Evolutionary conservation across 2,329 filamentous ascomycete genomes (phyloP).

Genomic region (Sphaceloma murrayae): DNA sequence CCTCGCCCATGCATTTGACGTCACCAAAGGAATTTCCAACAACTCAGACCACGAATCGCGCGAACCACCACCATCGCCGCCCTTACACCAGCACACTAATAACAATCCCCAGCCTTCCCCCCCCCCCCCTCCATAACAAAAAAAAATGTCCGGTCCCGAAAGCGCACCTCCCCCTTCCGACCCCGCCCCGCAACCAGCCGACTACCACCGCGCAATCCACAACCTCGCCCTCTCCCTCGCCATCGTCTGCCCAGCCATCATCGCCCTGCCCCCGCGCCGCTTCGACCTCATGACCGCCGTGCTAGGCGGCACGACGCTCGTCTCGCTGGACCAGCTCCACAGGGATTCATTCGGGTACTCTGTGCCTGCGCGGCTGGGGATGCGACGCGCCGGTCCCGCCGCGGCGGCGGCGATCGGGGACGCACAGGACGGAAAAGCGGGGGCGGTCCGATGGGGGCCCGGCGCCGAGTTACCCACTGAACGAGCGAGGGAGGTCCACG

Average conservation of each 20-base stretch:
- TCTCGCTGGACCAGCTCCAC: slow-evolving; percentile 42
- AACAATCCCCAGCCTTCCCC: background rate
- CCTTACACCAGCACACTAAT: background rate
- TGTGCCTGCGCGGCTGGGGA: too few species aligned
- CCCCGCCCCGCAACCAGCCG: slow-evolving; percentile 17
- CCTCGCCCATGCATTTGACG: too few species aligned
- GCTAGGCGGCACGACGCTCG: slow-evolving; percentile 40
- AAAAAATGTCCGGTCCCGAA: background rate
- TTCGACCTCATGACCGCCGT: slow-evolving; percentile 51
- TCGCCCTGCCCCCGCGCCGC: slow-evolving; percentile 51
- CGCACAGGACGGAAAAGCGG: too few species aligned
- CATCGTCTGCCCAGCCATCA: slow-evolving; percentile 46
- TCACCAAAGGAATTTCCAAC: too few species aligned
- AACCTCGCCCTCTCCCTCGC: slow-evolving; percentile 41
- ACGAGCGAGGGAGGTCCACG: slow-evolving; percentile 28
- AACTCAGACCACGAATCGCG: slow-evolving; percentile 1
- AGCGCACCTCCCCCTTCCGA: slow-evolving; percentile 3
- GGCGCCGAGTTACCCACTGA: slow-evolving; percentile 30
- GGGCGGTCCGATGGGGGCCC: too few species aligned
- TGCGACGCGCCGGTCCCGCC: too few species aligned
- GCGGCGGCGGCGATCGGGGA: too few species aligned
- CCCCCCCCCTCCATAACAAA: background rate
- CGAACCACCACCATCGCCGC: background rate
- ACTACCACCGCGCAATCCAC: slow-evolving; percentile 31
- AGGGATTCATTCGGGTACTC: slow-evolving; percentile 34